phyloP scores from a whole-genome alignment of 768 basidiomycete genomes.

The Strobilomyces echinocephalus region DNA sequence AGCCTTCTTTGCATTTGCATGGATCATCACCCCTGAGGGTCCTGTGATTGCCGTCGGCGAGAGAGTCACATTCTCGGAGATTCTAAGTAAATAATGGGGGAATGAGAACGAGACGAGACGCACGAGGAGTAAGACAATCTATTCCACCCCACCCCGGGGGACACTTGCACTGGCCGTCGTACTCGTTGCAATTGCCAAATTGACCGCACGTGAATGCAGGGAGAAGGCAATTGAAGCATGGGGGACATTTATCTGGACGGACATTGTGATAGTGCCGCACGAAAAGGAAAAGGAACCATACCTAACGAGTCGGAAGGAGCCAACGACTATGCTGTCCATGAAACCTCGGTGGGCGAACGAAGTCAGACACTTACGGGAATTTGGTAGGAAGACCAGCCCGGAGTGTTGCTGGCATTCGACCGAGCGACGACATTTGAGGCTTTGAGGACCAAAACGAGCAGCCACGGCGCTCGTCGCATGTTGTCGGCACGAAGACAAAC shows the following conservation, averaged over 20 bases:
- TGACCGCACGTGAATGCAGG: conserved; percentile 91
- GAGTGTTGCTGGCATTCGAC: conserved; percentile 1
- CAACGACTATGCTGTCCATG: conserved; percentile 17
- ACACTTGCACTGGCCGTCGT: conserved; percentile 94
- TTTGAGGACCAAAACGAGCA: conserved; percentile 11
- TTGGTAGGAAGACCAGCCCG: conserved; percentile 22
- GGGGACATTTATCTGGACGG: conserved; percentile 58
- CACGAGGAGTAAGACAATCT: conserved; percentile 90
- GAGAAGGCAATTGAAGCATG: conserved; percentile 94
- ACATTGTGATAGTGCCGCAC: not conserved
- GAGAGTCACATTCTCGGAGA: conserved; percentile 80
- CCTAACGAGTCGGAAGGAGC: conserved; percentile 16
- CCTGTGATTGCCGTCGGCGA: conserved; percentile 85
- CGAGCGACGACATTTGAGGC: not conserved
- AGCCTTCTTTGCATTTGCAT: conserved; percentile 91
- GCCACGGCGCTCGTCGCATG: conserved; percentile 24
- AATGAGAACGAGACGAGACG: conserved; percentile 30
- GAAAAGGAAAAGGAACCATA: not conserved
- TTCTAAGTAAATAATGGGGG: not conserved
- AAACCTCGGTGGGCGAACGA: conserved; percentile 8
- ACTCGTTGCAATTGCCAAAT: conserved; percentile 84
- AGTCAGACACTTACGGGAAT: conserved; percentile 20
- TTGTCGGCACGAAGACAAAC: conserved; percentile 5
- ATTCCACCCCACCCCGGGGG: conserved; percentile 97
- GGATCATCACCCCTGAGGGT: conserved; percentile 70